Conservation (phyloP, 2,329 filamentous ascomycete species). For the Aureobasidium sp. region DNA sequence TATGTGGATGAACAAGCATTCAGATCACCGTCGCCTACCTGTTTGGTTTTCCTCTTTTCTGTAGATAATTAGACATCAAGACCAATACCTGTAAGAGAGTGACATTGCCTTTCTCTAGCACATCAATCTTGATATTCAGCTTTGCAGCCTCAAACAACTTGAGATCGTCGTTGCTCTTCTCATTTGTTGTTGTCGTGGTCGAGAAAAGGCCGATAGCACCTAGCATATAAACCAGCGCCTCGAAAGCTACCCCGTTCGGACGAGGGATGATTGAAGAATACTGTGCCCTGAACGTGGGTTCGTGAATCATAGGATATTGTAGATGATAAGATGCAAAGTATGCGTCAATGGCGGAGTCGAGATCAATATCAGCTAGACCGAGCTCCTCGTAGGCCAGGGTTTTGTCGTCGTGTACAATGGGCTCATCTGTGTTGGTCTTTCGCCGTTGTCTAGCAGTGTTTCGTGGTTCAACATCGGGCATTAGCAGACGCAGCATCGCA, state of each 20-base stretch:
- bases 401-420: slow-evolving; percentile 7
- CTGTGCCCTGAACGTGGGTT: slow-evolving; percentile 42
- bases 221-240: slow-evolving; percentile 41
- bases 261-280: slow-evolving; percentile 38
- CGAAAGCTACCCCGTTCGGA: slow-evolving; percentile 37
- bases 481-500: slow-evolving; percentile 34
- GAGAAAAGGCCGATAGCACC: slow-evolving; percentile 41
- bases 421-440: neutral
- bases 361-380: slow-evolving; percentile 25
- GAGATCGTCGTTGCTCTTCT: slow-evolving; percentile 34
- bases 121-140: slow-evolving; percentile 38
- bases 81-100: slow-evolving; percentile 43
- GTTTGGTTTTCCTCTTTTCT: slow-evolving; percentile 47
- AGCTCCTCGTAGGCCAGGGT: slow-evolving; percentile 19
- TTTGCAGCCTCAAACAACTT: slow-evolving; percentile 42
- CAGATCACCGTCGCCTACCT: neutral
- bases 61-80: slow-evolving; percentile 43
- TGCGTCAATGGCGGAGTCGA: slow-evolving; percentile 32
- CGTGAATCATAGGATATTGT: slow-evolving; percentile 43
- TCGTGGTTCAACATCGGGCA: slow-evolving; percentile 19
- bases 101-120: slow-evolving; percentile 44
- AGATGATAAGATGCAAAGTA: slow-evolving; percentile 43
- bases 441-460: slow-evolving; percentile 10
- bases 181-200: slow-evolving; percentile 21
- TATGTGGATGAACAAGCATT: too few species aligned